Percentiles rank a stretch among this genome's conserved stretches.
phyloP scores from a whole-genome alignment of 2,329 filamentous ascomycete genomes.

The Cladophialophora chaetospira region DNA sequence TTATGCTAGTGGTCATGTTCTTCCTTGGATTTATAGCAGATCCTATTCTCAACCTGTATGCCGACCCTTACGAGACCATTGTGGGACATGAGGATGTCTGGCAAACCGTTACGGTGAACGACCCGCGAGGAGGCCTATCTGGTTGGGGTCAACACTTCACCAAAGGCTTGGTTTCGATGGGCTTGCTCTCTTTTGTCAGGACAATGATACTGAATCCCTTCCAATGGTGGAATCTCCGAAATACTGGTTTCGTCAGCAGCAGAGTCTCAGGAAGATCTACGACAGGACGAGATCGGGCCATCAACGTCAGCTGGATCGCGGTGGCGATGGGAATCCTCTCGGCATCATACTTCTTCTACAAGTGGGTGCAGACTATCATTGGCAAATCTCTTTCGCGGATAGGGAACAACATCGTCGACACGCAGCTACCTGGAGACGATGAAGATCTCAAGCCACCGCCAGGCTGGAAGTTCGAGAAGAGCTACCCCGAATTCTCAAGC shows the following conservation, averaged over 20 bases:
- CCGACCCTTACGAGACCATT: slow-evolving; percentile 72
- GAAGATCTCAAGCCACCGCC: slow-evolving; percentile 34
- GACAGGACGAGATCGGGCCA: slow-evolving; percentile 74
- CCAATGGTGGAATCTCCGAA: slow-evolving; percentile 74
- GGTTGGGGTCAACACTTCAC: slow-evolving; percentile 82
- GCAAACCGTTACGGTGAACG: slow-evolving; percentile 26
- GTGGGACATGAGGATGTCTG: slow-evolving; percentile 41
- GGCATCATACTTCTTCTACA: slow-evolving; percentile 33
- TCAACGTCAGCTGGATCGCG: slow-evolving; percentile 76
- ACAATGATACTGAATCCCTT: slow-evolving; percentile 72
- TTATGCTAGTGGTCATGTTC: slow-evolving; percentile 75
- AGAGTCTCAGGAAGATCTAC: slow-evolving; percentile 23
- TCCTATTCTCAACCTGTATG: slow-evolving; percentile 84
- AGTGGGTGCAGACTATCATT: slow-evolving; percentile 32
- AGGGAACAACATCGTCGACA: slow-evolving; percentile 35
- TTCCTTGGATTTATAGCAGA: slow-evolving; percentile 88
- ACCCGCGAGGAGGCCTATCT: slow-evolving; percentile 36
- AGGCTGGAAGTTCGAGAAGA: slow-evolving; percentile 26
- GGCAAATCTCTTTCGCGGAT: slow-evolving; percentile 29
- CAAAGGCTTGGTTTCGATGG: slow-evolving; percentile 88
- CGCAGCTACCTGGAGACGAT: slow-evolving; percentile 33
- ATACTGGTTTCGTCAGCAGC: slow-evolving; percentile 53
- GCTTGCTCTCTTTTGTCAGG: slow-evolving; percentile 82
- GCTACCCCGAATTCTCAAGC: background rate
- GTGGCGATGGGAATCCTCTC: slow-evolving; percentile 70